Base-by-base conservation (phyloP, 2,329 filamentous ascomycete species). In the Talaromyces atroroseus region DNA sequence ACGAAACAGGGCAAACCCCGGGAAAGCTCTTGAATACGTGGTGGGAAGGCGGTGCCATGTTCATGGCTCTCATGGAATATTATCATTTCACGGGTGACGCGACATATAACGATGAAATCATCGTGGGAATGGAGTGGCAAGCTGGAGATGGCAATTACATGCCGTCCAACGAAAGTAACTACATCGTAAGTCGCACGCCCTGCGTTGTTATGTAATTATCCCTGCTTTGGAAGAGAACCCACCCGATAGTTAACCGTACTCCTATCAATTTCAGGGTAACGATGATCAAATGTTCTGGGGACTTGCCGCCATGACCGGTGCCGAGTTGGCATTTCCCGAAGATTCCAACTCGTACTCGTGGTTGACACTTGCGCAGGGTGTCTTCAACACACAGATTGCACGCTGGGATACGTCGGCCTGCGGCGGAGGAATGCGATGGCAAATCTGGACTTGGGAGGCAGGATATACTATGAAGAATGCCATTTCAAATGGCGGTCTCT, bases 391-490 rank as follows among this genome's bases (percentile, higher is more conserved):
- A 42, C 86, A 91, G 65, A 79, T 79, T 6, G 71, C 71, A 23
- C 83, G 90, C 47, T 94, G 90, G 90, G 85, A 92, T 67, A 79
- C 75, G 0, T 74, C 77, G 0, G 72, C 76, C 44, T 95, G 90
- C 65, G 79, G 78, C 24, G 90, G 90, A 60, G 90, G 90, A 5
- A 74, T 94, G 50, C 79, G 83, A 58, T 92, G 89, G 89, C 90
- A 95, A 75, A 90, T 95, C 63, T 92, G 86, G 69, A 74, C 79
- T 1, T 82, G 81, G 63, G 92, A 95, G 68, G 84, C 84, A 59
- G 90, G 90, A 12, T 86, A 91, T 69, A 80, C 84, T 65, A 94
- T 95, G 80, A 94, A 92, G 73, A 92, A 92, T 74, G 81, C 85
- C 20, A 83, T 92, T 63, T 86, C 85, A 59, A 94, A 94, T 69